Percentiles rank a stretch among this genome's conserved stretches.
These are phyloP conservation scores for Candida dendrica DNA, from an alignment of 805 yeast species.

Conservation along the genomic window DNA sequence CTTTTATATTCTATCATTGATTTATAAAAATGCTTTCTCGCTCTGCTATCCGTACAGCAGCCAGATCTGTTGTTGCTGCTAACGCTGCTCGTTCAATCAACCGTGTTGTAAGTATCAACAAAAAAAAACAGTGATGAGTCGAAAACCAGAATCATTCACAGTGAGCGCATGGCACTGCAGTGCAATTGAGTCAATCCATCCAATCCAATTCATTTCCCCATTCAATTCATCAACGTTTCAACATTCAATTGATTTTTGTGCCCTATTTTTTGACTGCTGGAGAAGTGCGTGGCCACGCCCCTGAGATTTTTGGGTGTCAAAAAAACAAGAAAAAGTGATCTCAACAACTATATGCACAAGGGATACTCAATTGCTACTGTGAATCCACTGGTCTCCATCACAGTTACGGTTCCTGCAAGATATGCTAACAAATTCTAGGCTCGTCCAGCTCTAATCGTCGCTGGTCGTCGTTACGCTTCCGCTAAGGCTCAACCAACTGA, in stretches of 20 bases:
- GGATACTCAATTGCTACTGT: neutral
- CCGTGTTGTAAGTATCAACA: slow-evolving; percentile 37
- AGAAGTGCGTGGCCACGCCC: neutral
- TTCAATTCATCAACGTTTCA: no score
- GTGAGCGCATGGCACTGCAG: no score
- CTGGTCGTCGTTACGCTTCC: slow-evolving; percentile 83
- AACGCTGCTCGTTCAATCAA: slow-evolving; percentile 33
- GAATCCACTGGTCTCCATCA: neutral
- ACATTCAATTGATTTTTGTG: neutral
- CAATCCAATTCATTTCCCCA: neutral
- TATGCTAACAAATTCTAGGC: slow-evolving; percentile 42
- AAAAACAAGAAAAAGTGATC: no score
- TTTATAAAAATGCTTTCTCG: slow-evolving; percentile 66
- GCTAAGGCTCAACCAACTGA: slow-evolving; percentile 97
- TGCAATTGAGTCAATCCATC: neutral
- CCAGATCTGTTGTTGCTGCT: slow-evolving; percentile 66
- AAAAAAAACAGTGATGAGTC: no score
- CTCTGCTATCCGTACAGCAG: slow-evolving; percentile 78
- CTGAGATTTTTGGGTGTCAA: neutral
- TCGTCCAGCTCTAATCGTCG: slow-evolving; percentile 60
- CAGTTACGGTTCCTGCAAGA: no score
- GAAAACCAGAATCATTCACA: no score
- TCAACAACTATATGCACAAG: neutral
- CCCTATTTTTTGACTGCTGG: neutral
- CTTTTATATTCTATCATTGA: slow-evolving; percentile 5